Evolutionary conservation across 2,329 filamentous ascomycete species (phyloP).

Genomic region (Drechslerella dactyloides): DNA sequence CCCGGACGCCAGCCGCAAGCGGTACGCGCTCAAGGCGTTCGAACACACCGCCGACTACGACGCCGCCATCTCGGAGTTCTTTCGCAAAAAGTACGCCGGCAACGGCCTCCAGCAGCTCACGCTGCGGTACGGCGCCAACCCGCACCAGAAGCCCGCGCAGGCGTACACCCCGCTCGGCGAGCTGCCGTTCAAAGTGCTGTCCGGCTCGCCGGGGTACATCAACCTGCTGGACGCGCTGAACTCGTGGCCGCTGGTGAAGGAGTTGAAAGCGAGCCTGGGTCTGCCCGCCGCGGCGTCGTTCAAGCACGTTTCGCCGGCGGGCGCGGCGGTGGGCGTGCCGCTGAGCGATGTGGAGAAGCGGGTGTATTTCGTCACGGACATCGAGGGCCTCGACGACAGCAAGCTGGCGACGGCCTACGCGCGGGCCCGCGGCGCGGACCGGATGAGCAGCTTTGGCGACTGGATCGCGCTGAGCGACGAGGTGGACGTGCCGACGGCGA

Average conservation of each 20-base stretch:
- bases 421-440: conserved; percentile 90
- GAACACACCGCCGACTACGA: conserved; percentile 98
- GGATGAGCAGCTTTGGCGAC: conserved; percentile 98
- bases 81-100: conserved; percentile 93
- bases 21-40: conserved; percentile 95
- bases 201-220: conserved; percentile 91
- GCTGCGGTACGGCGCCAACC: conserved; percentile 94
- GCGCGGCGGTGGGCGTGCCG: conserved; percentile 89
- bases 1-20: conserved; percentile 80
- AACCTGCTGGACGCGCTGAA: conserved; percentile 96
- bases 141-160: conserved; percentile 94
- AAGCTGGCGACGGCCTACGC: conserved; percentile 92
- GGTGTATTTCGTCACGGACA: conserved; percentile 98
- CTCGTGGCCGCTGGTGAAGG: conserved; percentile 95
- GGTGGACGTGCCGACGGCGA: conserved; percentile 90
- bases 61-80: conserved; percentile 91
- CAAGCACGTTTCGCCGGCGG: conserved; percentile 98
- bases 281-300: conserved; percentile 94
- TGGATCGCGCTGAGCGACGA: conserved; percentile 90
- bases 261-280: conserved; percentile 85
- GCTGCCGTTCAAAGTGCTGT: conserved; percentile 92
- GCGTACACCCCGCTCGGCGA: conserved; percentile 75
- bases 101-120: conserved; percentile 81
- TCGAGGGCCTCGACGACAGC: conserved; percentile 84
- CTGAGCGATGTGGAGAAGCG: conserved; percentile 87